phyloP scores from a whole-genome alignment of 257 asterid species.

The Apocynum venetum region DNA sequence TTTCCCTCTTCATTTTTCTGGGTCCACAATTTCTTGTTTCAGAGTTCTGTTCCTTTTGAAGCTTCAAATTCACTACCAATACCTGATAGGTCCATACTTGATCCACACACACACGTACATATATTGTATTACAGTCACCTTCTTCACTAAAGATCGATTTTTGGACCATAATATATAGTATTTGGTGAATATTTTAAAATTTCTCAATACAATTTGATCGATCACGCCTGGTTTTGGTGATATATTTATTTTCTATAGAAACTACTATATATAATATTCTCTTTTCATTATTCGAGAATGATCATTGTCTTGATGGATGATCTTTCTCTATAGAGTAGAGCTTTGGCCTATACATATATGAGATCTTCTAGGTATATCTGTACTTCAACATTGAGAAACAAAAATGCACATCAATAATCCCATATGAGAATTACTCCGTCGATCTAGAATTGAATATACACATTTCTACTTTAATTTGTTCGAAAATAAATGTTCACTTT shows the following conservation, averaged over 20 bases:
- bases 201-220: neutral
- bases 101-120: neutral
- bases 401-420: neutral
- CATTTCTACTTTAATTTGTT: no score
- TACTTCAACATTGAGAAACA: neutral
- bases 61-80: slow-evolving; percentile 29
- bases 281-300: neutral
- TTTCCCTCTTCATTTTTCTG: slow-evolving; percentile 16
- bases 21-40: slow-evolving; percentile 45
- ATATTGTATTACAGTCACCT: slow-evolving; percentile 32
- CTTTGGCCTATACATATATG: neutral
- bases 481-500: no score
- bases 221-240: neutral
- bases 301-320: neutral
- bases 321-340: neutral
- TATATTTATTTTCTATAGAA: no score
- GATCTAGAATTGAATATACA: no score
- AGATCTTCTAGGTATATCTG: no score
- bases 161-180: neutral
- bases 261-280: no score
- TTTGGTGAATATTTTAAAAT: no score
- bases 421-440: neutral
- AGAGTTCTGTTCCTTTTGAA: slow-evolving; percentile 55
- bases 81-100: slow-evolving; percentile 9
- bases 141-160: slow-evolving; percentile 29